Percentiles rank a stretch among this genome's conserved stretches.
phyloP scores from a whole-genome alignment of 345 rosid genomes.

The Populus euphratica region DNA sequence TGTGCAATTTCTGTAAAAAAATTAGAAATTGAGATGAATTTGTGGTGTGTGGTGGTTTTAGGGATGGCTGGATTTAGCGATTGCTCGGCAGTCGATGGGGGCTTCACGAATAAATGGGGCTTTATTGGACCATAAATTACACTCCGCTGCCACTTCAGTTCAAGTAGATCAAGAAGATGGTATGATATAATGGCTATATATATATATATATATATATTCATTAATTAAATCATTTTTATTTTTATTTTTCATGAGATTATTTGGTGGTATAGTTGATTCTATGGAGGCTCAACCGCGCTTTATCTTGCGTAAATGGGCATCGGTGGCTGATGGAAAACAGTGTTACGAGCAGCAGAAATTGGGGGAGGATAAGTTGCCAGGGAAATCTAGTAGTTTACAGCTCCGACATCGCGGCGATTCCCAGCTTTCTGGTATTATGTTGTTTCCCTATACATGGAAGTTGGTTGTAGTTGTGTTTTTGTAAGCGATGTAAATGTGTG shows the following conservation, averaged over 20 bases:
- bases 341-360: conserved; percentile 25
- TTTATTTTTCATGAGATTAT: neutral
- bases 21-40: no score
- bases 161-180: conserved; percentile 43
- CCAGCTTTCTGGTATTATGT: conserved; percentile 47
- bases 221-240: neutral
- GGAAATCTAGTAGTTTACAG: conserved; percentile 33
- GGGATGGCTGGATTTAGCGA: conserved; percentile 93
- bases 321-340: conserved; percentile 30
- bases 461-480: conserved; percentile 1
- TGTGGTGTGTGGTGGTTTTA: conserved; percentile 14
- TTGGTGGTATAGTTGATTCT: conserved; percentile 36
- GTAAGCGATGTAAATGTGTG: neutral
- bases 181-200: conserved; percentile 1
- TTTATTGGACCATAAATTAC: conserved; percentile 68
- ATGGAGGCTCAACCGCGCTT: conserved; percentile 45
- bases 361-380: conserved; percentile 29
- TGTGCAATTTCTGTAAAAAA: neutral
- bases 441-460: conserved; percentile 4
- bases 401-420: conserved; percentile 44
- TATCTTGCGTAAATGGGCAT: conserved; percentile 66
- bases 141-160: conserved; percentile 68
- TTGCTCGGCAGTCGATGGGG: conserved; percentile 94
- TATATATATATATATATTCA: neutral
- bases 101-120: conserved; percentile 65